Percentiles rank a stretch among this genome's conserved stretches.
phyloP scores from a whole-genome alignment of 768 basidiomycete species.

The Daedaleopsis nitida region DNA sequence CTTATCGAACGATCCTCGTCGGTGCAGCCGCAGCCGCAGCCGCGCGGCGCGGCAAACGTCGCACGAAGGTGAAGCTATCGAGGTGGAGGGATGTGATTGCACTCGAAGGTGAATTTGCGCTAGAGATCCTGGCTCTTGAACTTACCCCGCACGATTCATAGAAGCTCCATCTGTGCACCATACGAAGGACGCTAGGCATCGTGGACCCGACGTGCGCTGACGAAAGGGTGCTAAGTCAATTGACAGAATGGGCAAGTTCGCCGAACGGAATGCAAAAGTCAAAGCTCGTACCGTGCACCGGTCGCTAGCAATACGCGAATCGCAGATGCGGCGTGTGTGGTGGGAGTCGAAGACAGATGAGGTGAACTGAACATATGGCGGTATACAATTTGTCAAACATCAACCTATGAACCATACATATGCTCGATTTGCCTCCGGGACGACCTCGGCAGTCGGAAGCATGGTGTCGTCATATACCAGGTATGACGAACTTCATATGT shows the following conservation, averaged over 20 bases:
- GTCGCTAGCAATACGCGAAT: not conserved
- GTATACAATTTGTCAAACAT: too few relatives aligned
- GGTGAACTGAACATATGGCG: not conserved
- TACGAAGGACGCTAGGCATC: not conserved
- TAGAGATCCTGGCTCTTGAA: not conserved
- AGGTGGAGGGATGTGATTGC: not conserved
- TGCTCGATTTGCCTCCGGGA: not conserved
- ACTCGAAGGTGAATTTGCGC: not conserved
- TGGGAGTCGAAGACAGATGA: not conserved
- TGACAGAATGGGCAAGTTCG: not conserved
- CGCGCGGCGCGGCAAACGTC: not conserved
- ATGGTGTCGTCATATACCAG: not conserved
- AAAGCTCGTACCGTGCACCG: not conserved
- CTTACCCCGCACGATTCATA: not conserved
- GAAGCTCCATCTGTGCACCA: not conserved
- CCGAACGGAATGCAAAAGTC: not conserved
- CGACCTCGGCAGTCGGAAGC: not conserved
- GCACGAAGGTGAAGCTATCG: not conserved
- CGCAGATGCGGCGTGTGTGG: not conserved
- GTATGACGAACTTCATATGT: not conserved
- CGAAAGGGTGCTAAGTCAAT: not conserved
- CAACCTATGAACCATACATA: not conserved
- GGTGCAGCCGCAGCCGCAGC: not conserved
- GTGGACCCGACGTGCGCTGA: too few relatives aligned
- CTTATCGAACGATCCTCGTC: not conserved